These are phyloP conservation scores for Clarireedia monteithiana DNA, from an alignment of 2,329 filamentous ascomycete species.

Conservation along the genomic window DNA sequence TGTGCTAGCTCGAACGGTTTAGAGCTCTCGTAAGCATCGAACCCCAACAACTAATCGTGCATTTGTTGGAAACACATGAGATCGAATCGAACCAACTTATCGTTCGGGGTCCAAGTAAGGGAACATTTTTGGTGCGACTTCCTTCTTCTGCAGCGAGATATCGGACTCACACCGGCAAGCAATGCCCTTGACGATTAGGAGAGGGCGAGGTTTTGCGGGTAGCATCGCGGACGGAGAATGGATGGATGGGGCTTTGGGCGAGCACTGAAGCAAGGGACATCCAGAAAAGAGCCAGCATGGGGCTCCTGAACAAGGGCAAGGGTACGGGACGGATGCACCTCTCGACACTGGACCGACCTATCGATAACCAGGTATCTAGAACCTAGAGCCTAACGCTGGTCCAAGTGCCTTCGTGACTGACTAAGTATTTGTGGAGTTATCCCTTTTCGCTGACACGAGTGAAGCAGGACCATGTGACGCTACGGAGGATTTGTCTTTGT, in stretches of 20 bases:
- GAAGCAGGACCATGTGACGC: background rate
- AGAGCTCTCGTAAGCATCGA: constrained; percentile 4
- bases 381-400: constrained; percentile 5
- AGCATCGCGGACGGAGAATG: background rate
- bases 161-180: background rate
- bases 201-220: background rate
- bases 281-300: background rate
- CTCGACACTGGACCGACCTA: background rate
- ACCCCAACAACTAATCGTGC: constrained; percentile 5
- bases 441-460: background rate
- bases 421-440: constrained; percentile 4
- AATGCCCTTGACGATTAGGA: too few relatives aligned
- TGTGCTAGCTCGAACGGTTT: background rate
- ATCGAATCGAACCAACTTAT: background rate
- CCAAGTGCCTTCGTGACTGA: constrained; percentile 1
- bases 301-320: background rate
- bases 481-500: background rate
- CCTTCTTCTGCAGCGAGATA: background rate
- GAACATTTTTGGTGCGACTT: background rate
- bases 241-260: too few relatives aligned
- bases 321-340: background rate
- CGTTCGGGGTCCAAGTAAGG: background rate
- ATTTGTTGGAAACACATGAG: constrained; percentile 3
- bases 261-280: too few relatives aligned
- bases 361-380: background rate